Evolutionary conservation across 192 early-diverging fungal genomes (phyloP).

Genomic region (Gaertneriomyces sp.): DNA sequence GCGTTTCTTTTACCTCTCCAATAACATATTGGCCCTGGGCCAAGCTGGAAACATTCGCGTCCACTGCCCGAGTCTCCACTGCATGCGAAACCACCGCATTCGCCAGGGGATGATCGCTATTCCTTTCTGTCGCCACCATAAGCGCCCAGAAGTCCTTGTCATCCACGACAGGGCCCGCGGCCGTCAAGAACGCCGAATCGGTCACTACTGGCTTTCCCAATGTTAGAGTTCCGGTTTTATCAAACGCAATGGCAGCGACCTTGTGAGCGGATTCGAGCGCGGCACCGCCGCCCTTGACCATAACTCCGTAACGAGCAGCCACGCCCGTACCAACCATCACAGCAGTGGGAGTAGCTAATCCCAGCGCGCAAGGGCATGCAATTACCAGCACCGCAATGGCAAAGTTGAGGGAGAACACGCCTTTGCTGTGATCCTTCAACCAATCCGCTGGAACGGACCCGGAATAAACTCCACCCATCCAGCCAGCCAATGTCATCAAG

Average conservation of each 20-base stretch:
- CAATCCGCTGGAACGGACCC: slow-evolving; percentile 24
- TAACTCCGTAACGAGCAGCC: slow-evolving; percentile 87
- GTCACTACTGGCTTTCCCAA: slow-evolving; percentile 60
- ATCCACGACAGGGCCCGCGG: slow-evolving; percentile 1
- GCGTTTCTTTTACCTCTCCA: slow-evolving; percentile 53
- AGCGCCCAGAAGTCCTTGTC: slow-evolving; percentile 32
- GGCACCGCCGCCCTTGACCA: slow-evolving; percentile 78
- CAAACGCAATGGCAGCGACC: slow-evolving; percentile 66
- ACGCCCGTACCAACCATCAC: slow-evolving; percentile 99
- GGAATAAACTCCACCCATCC: slow-evolving; percentile 54
- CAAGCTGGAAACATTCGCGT: not conserved
- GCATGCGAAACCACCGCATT: slow-evolving; percentile 46
- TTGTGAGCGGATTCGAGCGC: slow-evolving; percentile 65
- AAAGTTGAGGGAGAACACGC: slow-evolving; percentile 33
- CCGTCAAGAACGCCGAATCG: slow-evolving; percentile 4
- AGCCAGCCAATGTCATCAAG: slow-evolving; percentile 68
- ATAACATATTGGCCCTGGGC: not conserved
- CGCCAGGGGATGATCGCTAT: slow-evolving; percentile 71
- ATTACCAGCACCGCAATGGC: slow-evolving; percentile 90
- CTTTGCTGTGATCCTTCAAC: not conserved
- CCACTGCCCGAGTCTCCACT: not conserved
- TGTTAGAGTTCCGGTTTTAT: slow-evolving; percentile 84
- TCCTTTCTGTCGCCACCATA: slow-evolving; percentile 29
- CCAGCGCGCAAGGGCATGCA: slow-evolving; percentile 95
- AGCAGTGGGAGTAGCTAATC: slow-evolving; percentile 93